Conservation (phyloP, 495 filamentous ascomycete species). For the Xeromyces bisporus region DNA sequence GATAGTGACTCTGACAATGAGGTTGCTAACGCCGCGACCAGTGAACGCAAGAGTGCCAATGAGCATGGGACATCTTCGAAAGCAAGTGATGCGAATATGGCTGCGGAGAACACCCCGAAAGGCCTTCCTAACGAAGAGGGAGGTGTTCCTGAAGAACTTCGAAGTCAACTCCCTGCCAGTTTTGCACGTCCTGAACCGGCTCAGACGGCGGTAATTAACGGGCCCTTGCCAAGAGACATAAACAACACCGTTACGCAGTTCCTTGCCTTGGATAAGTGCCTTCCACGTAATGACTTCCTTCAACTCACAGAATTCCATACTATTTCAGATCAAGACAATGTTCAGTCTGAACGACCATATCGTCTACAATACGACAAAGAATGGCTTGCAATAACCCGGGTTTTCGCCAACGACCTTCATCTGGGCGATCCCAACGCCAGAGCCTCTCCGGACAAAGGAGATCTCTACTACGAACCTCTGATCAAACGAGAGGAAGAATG, state of each 20-base stretch:
- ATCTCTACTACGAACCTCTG: conserved; percentile 40
- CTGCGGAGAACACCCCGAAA: conserved; percentile 2
- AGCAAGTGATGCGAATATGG: background rate
- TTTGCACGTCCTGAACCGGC: conserved; percentile 30
- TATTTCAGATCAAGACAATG: conserved; percentile 10
- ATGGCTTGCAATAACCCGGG: conserved; percentile 84
- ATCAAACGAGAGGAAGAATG: conserved; percentile 53
- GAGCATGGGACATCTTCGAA: background rate
- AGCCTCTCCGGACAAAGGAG: conserved; percentile 39
- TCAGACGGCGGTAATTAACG: conserved; percentile 25
- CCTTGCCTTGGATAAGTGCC: conserved; percentile 69
- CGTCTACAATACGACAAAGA: conserved; percentile 72
- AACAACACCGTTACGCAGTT: conserved; percentile 66
- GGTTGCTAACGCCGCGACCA: background rate
- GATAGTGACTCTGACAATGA: conserved; percentile 28
- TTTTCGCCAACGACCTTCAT: conserved; percentile 44
- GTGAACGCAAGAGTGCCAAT: background rate
- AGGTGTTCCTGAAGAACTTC: conserved; percentile 38
- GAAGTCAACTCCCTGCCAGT: conserved; percentile 48
- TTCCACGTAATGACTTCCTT: conserved; percentile 61
- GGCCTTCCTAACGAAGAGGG: conserved; percentile 1
- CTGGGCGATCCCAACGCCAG: conserved; percentile 38
- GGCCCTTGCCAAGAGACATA: conserved; percentile 32
- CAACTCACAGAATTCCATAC: conserved; percentile 50
- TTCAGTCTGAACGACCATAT: conserved; percentile 13